phyloP scores from a whole-genome alignment of 2,329 filamentous ascomycete genomes.

The Exophiala phaeomuriformis region DNA sequence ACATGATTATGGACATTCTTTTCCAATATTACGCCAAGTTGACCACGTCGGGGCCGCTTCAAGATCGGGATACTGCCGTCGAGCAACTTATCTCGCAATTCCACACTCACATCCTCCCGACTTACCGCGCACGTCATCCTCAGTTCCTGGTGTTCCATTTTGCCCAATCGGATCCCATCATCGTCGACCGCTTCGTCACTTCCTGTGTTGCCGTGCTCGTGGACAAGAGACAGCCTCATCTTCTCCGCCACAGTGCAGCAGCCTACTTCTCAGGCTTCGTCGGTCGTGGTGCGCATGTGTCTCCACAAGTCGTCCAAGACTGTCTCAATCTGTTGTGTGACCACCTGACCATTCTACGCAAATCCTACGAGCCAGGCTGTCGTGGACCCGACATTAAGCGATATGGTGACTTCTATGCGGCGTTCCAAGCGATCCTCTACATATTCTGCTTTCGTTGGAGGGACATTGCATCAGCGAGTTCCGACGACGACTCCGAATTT shows the following conservation, averaged over 20 bases:
- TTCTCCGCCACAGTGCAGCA: slow-evolving; percentile 74
- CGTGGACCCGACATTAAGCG: slow-evolving; percentile 77
- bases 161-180: slow-evolving; percentile 68
- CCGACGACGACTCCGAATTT: slow-evolving; percentile 50
- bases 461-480: slow-evolving; percentile 56
- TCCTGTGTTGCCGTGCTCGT: slow-evolving; percentile 67
- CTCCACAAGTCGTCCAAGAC: slow-evolving; percentile 65
- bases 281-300: slow-evolving; percentile 76
- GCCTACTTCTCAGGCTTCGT: slow-evolving; percentile 94
- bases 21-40: slow-evolving; percentile 70
- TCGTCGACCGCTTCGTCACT: slow-evolving; percentile 76
- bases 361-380: slow-evolving; percentile 63
- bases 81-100: slow-evolving; percentile 80
- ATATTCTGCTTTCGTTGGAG: slow-evolving; percentile 98
- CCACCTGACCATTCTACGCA: slow-evolving; percentile 69
- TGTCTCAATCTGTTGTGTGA: slow-evolving; percentile 73
- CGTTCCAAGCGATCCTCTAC: slow-evolving; percentile 83
- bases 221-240: slow-evolving; percentile 60
- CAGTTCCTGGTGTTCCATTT: slow-evolving; percentile 97
- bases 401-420: slow-evolving; percentile 78
- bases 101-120: slow-evolving; percentile 76
- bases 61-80: slow-evolving; percentile 64
- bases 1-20: slow-evolving; percentile 77
- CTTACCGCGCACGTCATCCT: slow-evolving; percentile 83
- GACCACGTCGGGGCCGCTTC: slow-evolving; percentile 35